Evolutionary conservation across 2,329 filamentous ascomycete genomes (phyloP).

Genomic region (Pseudogymnoascus sp.): DNA sequence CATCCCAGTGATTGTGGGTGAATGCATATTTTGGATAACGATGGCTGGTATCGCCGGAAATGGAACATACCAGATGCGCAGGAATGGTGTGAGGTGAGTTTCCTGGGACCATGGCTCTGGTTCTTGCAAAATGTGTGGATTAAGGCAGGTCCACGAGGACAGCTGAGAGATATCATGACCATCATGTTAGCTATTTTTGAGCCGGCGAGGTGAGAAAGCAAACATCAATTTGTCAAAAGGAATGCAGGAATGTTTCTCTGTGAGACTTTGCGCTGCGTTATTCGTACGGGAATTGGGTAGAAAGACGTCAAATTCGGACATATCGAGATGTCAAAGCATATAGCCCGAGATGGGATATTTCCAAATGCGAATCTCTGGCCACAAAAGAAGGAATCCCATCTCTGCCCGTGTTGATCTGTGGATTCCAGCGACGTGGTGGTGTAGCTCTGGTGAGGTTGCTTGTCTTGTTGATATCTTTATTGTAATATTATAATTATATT

Average conservation of each 20-base stretch:
- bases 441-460: neutral
- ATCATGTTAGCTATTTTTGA: neutral
- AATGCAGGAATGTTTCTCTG: neutral
- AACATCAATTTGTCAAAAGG: neutral
- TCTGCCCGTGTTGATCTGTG: neutral
- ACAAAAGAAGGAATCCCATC: neutral
- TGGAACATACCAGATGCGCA: neutral
- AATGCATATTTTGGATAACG: neutral
- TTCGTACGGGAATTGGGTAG: neutral
- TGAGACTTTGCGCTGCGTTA: neutral
- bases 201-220: neutral
- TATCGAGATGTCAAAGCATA: neutral
- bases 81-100: neutral
- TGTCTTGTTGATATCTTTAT: neutral
- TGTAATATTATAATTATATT: neutral
- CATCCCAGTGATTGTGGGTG: neutral
- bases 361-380: neutral
- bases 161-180: neutral
- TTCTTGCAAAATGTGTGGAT: neutral
- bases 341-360: neutral
- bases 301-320: neutral
- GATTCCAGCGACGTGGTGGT: neutral
- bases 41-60: constrained; percentile 1
- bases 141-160: neutral
- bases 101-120: neutral